These are phyloP conservation scores for Phytopythium kandeliae DNA, from an alignment of 352 stramenopile genomes.

Conservation along the genomic window DNA sequence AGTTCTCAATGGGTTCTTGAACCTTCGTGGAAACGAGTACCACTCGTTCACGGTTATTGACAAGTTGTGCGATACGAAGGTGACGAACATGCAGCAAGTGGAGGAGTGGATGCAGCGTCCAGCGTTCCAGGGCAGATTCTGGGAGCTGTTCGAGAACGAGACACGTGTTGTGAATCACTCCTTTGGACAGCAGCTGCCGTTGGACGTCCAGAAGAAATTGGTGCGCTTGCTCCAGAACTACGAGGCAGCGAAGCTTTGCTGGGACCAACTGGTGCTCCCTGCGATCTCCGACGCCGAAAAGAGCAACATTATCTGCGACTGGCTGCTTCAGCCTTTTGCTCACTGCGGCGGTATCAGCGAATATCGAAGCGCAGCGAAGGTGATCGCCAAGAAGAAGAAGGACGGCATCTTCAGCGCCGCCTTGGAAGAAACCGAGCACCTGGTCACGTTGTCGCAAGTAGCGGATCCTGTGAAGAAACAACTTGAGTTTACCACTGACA, in stretches of 20 bases:
- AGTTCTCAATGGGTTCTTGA: slow-evolving; percentile 47
- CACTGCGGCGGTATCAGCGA: slow-evolving; percentile 66
- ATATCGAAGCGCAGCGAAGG: slow-evolving; percentile 55
- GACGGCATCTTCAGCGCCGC: slow-evolving; percentile 59
- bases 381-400: slow-evolving; percentile 62
- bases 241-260: slow-evolving; percentile 54
- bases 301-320: slow-evolving; percentile 37
- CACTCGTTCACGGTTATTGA: slow-evolving; percentile 57
- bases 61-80: slow-evolving; percentile 48
- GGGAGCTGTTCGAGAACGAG: slow-evolving; percentile 57
- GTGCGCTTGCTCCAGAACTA: slow-evolving; percentile 68
- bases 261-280: slow-evolving; percentile 49
- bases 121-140: slow-evolving; percentile 47
- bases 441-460: slow-evolving; percentile 38
- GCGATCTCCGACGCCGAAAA: slow-evolving; percentile 28
- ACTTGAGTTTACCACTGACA: slow-evolving; percentile 46
- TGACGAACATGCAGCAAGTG: slow-evolving; percentile 38
- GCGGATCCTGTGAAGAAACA: slow-evolving; percentile 42
- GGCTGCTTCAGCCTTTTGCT: slow-evolving; percentile 54
- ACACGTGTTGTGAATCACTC: slow-evolving; percentile 34
- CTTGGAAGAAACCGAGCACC: slow-evolving; percentile 40
- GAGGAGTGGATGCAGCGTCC: slow-evolving; percentile 37
- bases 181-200: slow-evolving; percentile 30
- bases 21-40: slow-evolving; percentile 66
- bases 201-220: slow-evolving; percentile 71